Conservation (phyloP, 2,329 filamentous ascomycete species). For the Amphichorda felina region DNA sequence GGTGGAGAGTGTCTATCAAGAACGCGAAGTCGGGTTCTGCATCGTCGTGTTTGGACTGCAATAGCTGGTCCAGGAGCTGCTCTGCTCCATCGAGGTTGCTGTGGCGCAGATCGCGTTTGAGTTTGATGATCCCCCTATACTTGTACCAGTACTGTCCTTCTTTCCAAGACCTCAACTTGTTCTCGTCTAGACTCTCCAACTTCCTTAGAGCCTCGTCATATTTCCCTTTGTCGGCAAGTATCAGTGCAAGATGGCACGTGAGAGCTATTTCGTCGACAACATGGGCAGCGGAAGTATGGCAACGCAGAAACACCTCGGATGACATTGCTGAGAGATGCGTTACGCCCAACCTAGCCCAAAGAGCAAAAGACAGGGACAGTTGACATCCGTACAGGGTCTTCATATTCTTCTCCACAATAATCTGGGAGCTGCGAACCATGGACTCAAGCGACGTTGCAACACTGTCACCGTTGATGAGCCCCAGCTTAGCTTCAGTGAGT, state of each 20-base stretch:
- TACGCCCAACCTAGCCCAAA: slow-evolving; percentile 67
- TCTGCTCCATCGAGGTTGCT: slow-evolving; percentile 39
- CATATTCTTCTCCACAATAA: slow-evolving; percentile 68
- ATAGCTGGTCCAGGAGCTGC: slow-evolving; percentile 35
- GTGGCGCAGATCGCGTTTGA: slow-evolving; percentile 49
- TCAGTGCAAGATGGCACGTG: slow-evolving; percentile 54
- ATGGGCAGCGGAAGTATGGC: slow-evolving; percentile 44
- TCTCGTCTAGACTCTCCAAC: slow-evolving; percentile 36
- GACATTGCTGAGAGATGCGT: slow-evolving; percentile 42
- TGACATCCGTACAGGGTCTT: slow-evolving; percentile 62
- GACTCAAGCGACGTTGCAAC: slow-evolving; percentile 56
- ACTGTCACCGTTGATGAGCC: slow-evolving; percentile 59
- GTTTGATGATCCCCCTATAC: slow-evolving; percentile 53
- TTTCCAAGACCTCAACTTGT: slow-evolving; percentile 60
- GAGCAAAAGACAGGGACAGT: slow-evolving; percentile 56
- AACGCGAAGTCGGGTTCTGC: slow-evolving; percentile 40
- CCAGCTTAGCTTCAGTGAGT: slow-evolving; percentile 74
- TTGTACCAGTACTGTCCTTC: slow-evolving; percentile 62
- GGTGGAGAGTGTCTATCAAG: slow-evolving; percentile 36
- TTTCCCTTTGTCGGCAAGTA: slow-evolving; percentile 50
- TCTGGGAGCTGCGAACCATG: slow-evolving; percentile 69
- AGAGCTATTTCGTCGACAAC: slow-evolving; percentile 73
- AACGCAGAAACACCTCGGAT: slow-evolving; percentile 65
- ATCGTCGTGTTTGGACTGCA: slow-evolving; percentile 38
- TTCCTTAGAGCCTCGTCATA: slow-evolving; percentile 52